Evolutionary conservation across 2,329 filamentous ascomycete species (phyloP), one percentile per base, ranked within the genome.

Genomic region (Epichloe sp.): DNA sequence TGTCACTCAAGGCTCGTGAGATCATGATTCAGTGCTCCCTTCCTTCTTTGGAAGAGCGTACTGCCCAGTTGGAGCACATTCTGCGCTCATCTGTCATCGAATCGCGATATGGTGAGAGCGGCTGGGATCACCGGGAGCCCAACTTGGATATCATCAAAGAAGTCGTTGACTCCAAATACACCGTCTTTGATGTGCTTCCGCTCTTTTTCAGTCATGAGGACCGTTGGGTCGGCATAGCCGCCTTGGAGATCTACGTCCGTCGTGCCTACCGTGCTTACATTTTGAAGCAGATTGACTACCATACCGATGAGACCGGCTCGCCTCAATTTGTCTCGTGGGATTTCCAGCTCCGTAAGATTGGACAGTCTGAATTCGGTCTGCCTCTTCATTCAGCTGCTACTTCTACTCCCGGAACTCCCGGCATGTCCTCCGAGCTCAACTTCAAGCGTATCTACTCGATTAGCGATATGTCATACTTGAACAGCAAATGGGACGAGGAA

Each of bases 161-260:
- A 69, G 90, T 98, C 35, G 88, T 98, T 49, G 93, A 98, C 69
- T 97, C 93, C 50, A 95, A 95, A 73, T 97, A 94, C 74, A 97
- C 91, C 42, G 93, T 98, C 57, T 95, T 96, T 60, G 93, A 98
- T 64, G 93, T 98, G 17, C 71, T 98, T 58, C 86, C 91, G 7
- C 83, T 88, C 52, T 98, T 98, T 80, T 98, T 98, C 65, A 86
- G 83, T 36, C 89, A 98, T 69, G 80, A 87, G 42, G 93, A 98
- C 63, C 84, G 88, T 12, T 97, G 89, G 88, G 91, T 98, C 34
- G 88, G 88, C 7, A 75, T 96, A 55, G 93, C 93, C 53, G 88
- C 93, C 46, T 79, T 98, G 4, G 93, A 98, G 67, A 90, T 97
- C 47, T 98, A 98, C 68, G 84, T 95, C 56, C 90, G 93, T 61